Conservation (phyloP, 495 filamentous ascomycete genomes). For the Cetradonia linearis region DNA sequence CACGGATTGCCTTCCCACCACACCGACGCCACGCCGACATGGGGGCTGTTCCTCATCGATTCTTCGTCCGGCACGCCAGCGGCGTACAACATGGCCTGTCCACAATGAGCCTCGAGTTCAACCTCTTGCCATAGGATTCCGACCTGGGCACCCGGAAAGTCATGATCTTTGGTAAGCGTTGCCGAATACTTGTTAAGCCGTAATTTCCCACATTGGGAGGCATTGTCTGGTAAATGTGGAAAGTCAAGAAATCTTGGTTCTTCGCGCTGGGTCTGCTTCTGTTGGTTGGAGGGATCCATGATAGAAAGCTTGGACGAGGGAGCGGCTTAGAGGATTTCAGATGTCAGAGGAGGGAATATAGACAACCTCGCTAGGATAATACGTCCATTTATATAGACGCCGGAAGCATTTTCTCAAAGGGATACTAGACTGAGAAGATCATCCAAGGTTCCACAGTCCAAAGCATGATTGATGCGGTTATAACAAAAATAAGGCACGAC, state of each 20-base stretch:
- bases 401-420: not conserved
- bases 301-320: constrained; percentile 10
- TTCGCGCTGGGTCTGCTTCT: constrained; percentile 35
- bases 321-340: not conserved
- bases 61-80: constrained; percentile 78
- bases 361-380: not conserved
- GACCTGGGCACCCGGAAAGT: constrained; percentile 88
- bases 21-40: constrained; percentile 80
- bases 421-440: not conserved
- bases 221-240: constrained; percentile 44
- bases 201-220: constrained; percentile 49
- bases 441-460: not conserved
- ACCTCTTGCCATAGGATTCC: constrained; percentile 19
- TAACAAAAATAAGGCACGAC: constrained; percentile 1
- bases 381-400: not conserved
- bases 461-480: constrained; percentile 19
- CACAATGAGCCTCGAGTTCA: not conserved
- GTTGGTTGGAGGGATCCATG: constrained; percentile 38
- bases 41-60: constrained; percentile 81
- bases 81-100: constrained; percentile 88
- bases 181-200: constrained; percentile 63
- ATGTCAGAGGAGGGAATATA: not conserved
- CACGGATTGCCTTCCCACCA: constrained; percentile 99
- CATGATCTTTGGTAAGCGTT: constrained; percentile 69
- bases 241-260: constrained; percentile 55